phyloP scores from a whole-genome alignment of 2,329 filamentous ascomycete genomes.

The Sclerotinia minor region DNA sequence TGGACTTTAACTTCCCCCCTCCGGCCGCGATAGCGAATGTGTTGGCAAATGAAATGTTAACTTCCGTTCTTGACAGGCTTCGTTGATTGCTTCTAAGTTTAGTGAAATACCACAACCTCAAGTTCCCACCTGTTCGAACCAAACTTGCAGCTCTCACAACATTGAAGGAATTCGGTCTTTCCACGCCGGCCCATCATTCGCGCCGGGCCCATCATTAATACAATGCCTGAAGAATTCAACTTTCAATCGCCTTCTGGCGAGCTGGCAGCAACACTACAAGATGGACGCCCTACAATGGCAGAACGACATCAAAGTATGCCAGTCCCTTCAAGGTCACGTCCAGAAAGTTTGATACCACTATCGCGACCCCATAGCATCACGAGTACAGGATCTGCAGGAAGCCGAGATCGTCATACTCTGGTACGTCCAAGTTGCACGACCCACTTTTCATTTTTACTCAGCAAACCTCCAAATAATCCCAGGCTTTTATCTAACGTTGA shows the following conservation, averaged over 20 bases:
- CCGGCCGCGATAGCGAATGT: not conserved
- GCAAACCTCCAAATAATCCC: not conserved
- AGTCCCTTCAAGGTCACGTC: not conserved
- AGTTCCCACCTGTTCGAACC: not conserved
- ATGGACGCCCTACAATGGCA: slow-evolving; percentile 25
- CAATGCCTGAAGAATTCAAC: slow-evolving; percentile 24
- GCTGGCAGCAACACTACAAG: not conserved
- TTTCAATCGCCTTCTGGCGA: slow-evolving; percentile 16
- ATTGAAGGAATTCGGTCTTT: not conserved
- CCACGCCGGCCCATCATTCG: too few relatives aligned
- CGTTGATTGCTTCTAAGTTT: not conserved
- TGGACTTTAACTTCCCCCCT: not conserved
- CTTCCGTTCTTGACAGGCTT: not conserved
- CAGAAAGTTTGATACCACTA: slow-evolving; percentile 12
- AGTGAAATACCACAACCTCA: slow-evolving; percentile 14
- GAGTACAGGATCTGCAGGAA: slow-evolving; percentile 27
- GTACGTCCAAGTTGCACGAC: slow-evolving; percentile 22
- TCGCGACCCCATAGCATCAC: slow-evolving; percentile 26
- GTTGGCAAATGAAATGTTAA: slow-evolving; percentile 23
- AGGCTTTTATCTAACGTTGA: slow-evolving; percentile 1
- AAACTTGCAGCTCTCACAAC: not conserved
- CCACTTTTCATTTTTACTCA: not conserved
- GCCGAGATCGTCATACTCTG: slow-evolving; percentile 27
- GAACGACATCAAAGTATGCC: slow-evolving; percentile 25
- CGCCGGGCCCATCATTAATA: not conserved